Conservation (phyloP, 2,329 filamentous ascomycete species). For the Apiospora kogelbergensis region DNA sequence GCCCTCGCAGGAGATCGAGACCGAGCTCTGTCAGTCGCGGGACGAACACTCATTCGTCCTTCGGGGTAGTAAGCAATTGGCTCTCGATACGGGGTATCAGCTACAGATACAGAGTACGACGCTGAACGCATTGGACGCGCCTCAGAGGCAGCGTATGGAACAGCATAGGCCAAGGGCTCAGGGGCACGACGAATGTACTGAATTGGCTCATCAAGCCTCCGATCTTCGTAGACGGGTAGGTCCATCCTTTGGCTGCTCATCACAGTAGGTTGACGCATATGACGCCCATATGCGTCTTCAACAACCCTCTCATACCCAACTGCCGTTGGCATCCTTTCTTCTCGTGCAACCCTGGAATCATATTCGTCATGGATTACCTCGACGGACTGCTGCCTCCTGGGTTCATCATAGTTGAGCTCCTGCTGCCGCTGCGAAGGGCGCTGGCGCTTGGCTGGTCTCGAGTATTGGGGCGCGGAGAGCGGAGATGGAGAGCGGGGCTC, state of each 20-base stretch:
- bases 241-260: conserved; percentile 27
- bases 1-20: conserved; percentile 48
- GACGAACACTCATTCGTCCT: conserved; percentile 47
- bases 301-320: conserved; percentile 33
- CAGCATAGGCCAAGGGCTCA: conserved; percentile 36
- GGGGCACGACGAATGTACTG: conserved; percentile 38
- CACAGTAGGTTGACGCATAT: conserved; percentile 29
- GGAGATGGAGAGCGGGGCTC: conserved; percentile 67
- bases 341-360: conserved; percentile 17
- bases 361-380: conserved; percentile 35
- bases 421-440: conserved; percentile 45
- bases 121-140: conserved; percentile 38
- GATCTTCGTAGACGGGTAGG: conserved; percentile 30
- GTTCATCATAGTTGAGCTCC: conserved; percentile 44
- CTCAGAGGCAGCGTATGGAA: conserved; percentile 38
- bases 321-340: conserved; percentile 22
- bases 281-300: conserved; percentile 28
- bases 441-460: conserved; percentile 57
- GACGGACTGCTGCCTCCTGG: conserved; percentile 41
- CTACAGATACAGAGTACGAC: conserved; percentile 41
- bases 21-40: conserved; percentile 47
- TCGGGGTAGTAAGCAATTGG: conserved; percentile 45
- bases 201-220: conserved; percentile 29
- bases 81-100: conserved; percentile 42
- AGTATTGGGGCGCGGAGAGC: conserved; percentile 50